phyloP scores from a whole-genome alignment of 345 rosid species.

The Pseudoturritis turrita region DNA sequence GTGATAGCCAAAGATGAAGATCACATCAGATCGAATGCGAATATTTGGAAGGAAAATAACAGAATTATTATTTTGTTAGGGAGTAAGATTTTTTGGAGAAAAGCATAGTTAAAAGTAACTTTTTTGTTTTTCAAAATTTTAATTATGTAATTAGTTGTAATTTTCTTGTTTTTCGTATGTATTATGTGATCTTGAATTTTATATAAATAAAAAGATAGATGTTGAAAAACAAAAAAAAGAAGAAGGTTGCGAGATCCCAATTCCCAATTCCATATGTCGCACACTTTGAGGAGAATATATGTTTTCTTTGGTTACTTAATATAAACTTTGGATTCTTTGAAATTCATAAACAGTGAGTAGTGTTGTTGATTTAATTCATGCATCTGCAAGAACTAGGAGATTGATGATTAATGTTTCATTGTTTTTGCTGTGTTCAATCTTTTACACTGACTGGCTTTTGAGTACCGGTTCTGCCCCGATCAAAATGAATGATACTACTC shows the following conservation, averaged over 20 bases:
- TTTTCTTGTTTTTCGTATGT: no score
- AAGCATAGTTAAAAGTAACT: no score
- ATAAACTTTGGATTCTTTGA: neutral
- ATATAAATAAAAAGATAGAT: no score
- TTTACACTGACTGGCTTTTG: constrained; percentile 53
- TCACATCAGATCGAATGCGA: no score
- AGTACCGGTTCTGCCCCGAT: constrained; percentile 32
- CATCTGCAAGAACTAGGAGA: neutral
- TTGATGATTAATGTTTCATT: neutral
- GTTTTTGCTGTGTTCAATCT: constrained; percentile 4
- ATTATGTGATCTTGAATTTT: no score
- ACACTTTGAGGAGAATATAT: neutral
- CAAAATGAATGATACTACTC: constrained; percentile 47
- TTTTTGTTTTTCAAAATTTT: no score
- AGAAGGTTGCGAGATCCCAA: constrained; percentile 16
- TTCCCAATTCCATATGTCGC: constrained; percentile 8
- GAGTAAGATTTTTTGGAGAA: no score
- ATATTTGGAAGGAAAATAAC: no score
- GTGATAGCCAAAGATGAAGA: no score
- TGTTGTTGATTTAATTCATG: no score
- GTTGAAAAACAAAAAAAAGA: neutral
- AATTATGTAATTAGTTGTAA: no score
- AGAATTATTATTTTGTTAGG: no score
- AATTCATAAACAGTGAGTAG: neutral
- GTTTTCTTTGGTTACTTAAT: neutral